These are phyloP conservation scores for Phytophthora europaea DNA, from an alignment of 352 stramenopile species.

Conservation along the genomic window DNA sequence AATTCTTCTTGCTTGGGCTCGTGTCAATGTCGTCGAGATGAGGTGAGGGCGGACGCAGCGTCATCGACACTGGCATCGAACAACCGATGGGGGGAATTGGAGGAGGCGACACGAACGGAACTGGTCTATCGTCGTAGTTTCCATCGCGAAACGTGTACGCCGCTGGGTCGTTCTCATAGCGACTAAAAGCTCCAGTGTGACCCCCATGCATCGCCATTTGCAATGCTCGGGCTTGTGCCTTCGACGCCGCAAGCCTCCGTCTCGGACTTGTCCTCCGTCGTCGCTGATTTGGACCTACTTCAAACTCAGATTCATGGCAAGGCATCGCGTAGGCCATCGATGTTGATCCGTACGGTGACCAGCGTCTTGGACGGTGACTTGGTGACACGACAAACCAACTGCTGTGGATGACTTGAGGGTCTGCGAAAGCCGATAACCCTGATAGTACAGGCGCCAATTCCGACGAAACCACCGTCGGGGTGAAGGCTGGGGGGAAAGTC, in stretches of 20 bases:
- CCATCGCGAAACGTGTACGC: neutral
- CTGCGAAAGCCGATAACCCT: conserved; percentile 18
- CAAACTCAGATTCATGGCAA: conserved; percentile 15
- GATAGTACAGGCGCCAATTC: neutral
- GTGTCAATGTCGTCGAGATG: conserved; percentile 1
- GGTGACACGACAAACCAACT: conserved; percentile 9
- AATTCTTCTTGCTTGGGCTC: conserved; percentile 38
- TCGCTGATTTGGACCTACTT: conserved; percentile 11
- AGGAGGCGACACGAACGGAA: neutral
- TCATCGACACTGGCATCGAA: conserved; percentile 5
- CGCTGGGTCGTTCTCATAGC: neutral
- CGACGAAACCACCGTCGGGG: neutral
- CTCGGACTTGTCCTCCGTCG: conserved; percentile 32
- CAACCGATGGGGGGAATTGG: neutral
- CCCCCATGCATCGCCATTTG: conserved; percentile 14
- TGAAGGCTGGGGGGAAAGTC: neutral
- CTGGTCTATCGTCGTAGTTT: conserved; percentile 3
- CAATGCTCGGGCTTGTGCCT: conserved; percentile 18
- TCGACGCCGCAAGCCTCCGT: conserved; percentile 31
- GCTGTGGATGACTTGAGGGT: conserved; percentile 1
- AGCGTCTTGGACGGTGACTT: conserved; percentile 18
- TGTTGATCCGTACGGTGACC: conserved; percentile 20
- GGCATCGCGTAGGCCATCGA: conserved; percentile 4
- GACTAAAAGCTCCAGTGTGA: neutral
- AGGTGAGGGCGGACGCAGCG: neutral